Evolutionary conservation across 2,329 filamentous ascomycete species (phyloP), one percentile per base, ranked within the genome.

Genomic region (Huntiella decipiens): DNA sequence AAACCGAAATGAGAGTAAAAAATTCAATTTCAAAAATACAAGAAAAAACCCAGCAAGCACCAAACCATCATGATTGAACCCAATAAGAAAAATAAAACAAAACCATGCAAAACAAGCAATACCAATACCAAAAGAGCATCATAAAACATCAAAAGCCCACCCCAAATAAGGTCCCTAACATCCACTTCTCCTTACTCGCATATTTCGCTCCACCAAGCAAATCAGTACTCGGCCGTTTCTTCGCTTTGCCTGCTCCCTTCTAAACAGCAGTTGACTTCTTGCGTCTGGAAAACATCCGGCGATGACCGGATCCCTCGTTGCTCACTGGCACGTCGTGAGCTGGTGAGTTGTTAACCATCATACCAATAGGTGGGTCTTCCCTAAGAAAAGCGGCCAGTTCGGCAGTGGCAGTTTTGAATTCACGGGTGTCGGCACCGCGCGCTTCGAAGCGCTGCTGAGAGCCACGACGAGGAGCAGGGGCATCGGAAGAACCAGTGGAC

Each of bases 311-410:
- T 33, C 11, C 22, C 22, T 28, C 22, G 22, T 28, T 28, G 6
- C 22, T 28, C 22, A 28, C 22, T 6, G 22, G 22, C 7, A 8
- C 22, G 22, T 28, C 22, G 8, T 28, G 22, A 28, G 3, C 22
- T 3, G 22, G 22, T 28, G 22, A 10, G 22, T 28, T 28, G 13
- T 13, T 38, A 4, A 19, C 36, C 44, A 44, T 44, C 36, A 44
- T 47, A 10, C 37, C 22, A 5, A 47, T 6, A 31, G 78, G 76
- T 3, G 81, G 80, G 11, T 79, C 81, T 54, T 75, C 74, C 45
- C 70, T 73, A 31, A 91, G 62, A 57, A 88, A 88, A 44, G 76
- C 74, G 1, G 82, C 81, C 38, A 88, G 61, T 43, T 85, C 81
- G 13, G 71, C 70, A 2, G 79, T 85, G 39, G 63, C 60, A n/a